Base-by-base conservation (phyloP, 306 rosid genomes). In the Sicyos edulis region DNA sequence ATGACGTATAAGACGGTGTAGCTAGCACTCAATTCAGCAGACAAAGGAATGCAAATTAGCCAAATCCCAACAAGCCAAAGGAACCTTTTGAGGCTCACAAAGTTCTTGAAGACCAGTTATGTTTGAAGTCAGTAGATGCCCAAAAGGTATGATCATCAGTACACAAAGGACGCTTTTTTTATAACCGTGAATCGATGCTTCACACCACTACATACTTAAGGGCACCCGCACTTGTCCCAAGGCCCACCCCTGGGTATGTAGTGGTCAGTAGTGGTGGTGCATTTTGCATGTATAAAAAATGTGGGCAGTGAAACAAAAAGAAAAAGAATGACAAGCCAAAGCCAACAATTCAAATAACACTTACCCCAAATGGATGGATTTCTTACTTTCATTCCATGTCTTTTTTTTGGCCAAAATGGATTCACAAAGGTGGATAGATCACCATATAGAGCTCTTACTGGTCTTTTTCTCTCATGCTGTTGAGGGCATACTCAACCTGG, bases 321-420 rank as follows among this genome's bases (percentile, higher is more conserved):
- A 57, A 61, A 66, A 47, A 51, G 64, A 88, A 81, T 54, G 80
- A 82, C 66, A 60, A 76, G 74, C 55, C 88, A 80, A 86, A 77
- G 88, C 96, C 97, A 86, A 90, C 93, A 61, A 80, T 81, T 79
- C 81, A 84, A 79, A 74, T 72, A 77, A 77, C 73, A 92, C 96
- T 92, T 87, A 89, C 97, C 97, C 93, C 70, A 82, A 60, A 29
- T 32, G 37, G 37, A 32, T 32, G 37, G 5, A 32, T 32, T 32
- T 32, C 37, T 32, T 32, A 32, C 37, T 32, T 32, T 32, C 37
- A 1, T 32, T 32, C 5, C 37, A 32, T 32, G 37, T 32, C 37
- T 32, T 32, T 5, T 5, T 32, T 32, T 32, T 1, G 37, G 37
- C 5, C 37, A 32, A 32, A 32, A 32, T 32, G 37, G 37, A 32